Conservation (phyloP, 108 stramenopile species). For the Nitzschia palea region DNA sequence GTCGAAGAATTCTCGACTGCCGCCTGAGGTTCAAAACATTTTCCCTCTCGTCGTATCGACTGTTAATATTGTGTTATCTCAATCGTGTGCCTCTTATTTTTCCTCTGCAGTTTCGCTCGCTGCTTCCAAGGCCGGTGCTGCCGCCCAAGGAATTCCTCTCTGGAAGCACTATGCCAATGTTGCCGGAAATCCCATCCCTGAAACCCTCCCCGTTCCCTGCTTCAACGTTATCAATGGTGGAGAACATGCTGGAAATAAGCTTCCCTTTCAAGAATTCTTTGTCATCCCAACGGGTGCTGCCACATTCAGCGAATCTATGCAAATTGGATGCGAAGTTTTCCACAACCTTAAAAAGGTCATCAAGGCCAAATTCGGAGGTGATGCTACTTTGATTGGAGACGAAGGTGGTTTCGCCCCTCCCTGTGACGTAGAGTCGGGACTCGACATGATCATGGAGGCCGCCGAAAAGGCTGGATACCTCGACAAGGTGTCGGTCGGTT, state of each 20-base stretch:
- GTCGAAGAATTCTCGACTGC: no score
- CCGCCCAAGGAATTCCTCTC: conserved; percentile 93
- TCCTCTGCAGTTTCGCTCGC: conserved; percentile 88
- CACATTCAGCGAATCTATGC: conserved; percentile 95
- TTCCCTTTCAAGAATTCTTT: conserved; percentile 99
- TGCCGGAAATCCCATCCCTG: conserved; percentile 93
- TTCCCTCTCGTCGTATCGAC: not conserved
- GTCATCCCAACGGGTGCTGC: conserved; percentile 97
- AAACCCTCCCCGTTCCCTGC: conserved; percentile 96
- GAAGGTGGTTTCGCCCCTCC: conserved; percentile 99
- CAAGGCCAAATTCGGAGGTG: conserved; percentile 98
- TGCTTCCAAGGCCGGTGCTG: conserved; percentile 97
- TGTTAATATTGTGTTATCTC: not conserved
- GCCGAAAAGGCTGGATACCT: conserved; percentile 92
- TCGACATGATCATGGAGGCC: conserved; percentile 98
- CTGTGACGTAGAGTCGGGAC: conserved; percentile 88
- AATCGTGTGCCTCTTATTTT: not conserved
- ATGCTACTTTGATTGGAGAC: conserved; percentile 98
- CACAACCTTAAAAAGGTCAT: conserved; percentile 97
- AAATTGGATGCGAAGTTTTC: conserved; percentile 99
- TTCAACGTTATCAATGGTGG: conserved; percentile 99
- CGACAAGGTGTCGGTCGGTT: conserved; percentile 94
- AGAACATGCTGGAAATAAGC: conserved; percentile 98
- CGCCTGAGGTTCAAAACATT: not conserved
- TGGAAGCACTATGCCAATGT: conserved; percentile 99